Percentiles rank a stretch among this genome's conserved stretches.
Evolutionary conservation across 257 asterid species (phyloP).

Genomic region (Jacaranda copaia): DNA sequence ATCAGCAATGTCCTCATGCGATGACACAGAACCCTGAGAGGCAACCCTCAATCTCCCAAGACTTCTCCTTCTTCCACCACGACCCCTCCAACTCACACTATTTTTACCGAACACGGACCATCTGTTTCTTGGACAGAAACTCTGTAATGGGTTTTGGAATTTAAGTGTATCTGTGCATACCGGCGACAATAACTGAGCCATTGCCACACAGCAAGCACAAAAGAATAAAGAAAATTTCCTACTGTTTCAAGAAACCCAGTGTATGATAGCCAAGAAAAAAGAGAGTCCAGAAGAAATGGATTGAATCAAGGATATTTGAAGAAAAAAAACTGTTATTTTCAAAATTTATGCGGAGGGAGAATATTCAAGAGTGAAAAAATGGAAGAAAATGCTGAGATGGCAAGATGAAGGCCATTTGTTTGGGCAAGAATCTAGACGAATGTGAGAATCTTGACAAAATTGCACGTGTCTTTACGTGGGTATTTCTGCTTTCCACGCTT

Average conservation of each 20-base stretch:
- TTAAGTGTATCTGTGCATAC: constrained; percentile 76
- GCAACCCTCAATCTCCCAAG: constrained; percentile 66
- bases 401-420: constrained; percentile 56
- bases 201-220: constrained; percentile 40
- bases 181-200: constrained; percentile 80
- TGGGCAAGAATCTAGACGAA: constrained; percentile 50
- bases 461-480: constrained; percentile 66
- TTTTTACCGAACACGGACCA: constrained; percentile 43
- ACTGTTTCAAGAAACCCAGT: constrained; percentile 9
- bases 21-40: constrained; percentile 54
- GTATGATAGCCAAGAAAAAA: constrained; percentile 1
- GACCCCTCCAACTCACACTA: constrained; percentile 54
- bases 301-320: constrained; percentile 32
- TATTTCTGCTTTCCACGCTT: constrained; percentile 49
- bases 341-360: constrained; percentile 60
- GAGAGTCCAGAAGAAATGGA: constrained; percentile 9
- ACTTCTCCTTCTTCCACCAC: constrained; percentile 53
- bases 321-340: constrained; percentile 1
- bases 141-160: constrained; percentile 57
- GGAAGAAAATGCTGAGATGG: constrained; percentile 63
- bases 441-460: constrained; percentile 48
- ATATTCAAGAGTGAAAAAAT: constrained; percentile 28
- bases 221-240: neutral
- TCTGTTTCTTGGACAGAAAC: constrained; percentile 54
- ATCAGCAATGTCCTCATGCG: constrained; percentile 67